Base-by-base conservation (phyloP, 176 grass and related monocot species). In the Ensete ventricosum region DNA sequence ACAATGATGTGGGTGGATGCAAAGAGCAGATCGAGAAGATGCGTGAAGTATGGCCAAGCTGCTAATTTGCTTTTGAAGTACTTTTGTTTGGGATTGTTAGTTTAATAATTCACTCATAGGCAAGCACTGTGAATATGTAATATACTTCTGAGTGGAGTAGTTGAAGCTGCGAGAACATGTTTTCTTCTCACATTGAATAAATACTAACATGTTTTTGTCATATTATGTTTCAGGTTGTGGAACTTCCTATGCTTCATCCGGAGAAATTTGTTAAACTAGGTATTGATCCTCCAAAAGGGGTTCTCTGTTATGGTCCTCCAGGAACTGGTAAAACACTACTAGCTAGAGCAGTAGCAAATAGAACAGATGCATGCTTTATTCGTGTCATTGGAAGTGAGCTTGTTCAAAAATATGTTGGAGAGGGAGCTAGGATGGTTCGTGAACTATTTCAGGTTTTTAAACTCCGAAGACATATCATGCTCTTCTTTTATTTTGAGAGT, bases 291-390 rank as follows among this genome's bases (percentile, higher is more conserved):
- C 81, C 85, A 3, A 75, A 76, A 25, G 78, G 85, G 19, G 85
- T 88, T 54, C 85, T 88, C 48, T 72, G 82, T 71, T 67, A 77
- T 53, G 62, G 50, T 53, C 75, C 75, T 5, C 75, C 75, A 53
- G 62, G 75, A 26, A 77, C 75, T 53, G 62, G 81, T 29, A 87
- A 87, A 71, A 87, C 85, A 7, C 75, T 87, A 72, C 81, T 87
- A 23, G 81, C 77, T 16, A 74, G 23, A 14, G 81, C 85, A 69
- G 81, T 84, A 10, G 78, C 81, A 14, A 82, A 74, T 63, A 71
- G 80, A 64, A 84, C 85, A 17, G 71, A 82, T 65, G 85, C 85
- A 9, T 64, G 73, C 9, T 81, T 84, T 70, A 27, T 88, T 71
- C 81, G 63, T 67, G 50, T 88, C 13, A 84, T 53, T 76, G 86